These are phyloP conservation scores for Aspergillus ustus DNA, from an alignment of 2,329 filamentous ascomycete species.

Conservation along the genomic window DNA sequence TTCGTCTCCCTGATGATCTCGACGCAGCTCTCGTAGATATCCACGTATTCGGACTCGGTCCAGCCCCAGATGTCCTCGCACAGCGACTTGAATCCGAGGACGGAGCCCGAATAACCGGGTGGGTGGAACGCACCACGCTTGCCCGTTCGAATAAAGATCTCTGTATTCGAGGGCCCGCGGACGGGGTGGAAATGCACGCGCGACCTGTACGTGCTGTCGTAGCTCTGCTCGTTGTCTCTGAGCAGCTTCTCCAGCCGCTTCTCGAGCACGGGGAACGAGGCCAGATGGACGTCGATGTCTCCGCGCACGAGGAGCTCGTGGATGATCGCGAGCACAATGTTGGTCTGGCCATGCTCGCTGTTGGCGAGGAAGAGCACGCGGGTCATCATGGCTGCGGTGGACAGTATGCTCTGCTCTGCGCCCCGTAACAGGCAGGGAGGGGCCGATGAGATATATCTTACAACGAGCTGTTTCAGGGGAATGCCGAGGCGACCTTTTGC, in stretches of 20 bases:
- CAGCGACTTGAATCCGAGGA: constrained; percentile 37
- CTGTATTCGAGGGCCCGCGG: constrained; percentile 36
- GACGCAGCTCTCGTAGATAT: constrained; percentile 44
- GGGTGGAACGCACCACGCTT: constrained; percentile 33
- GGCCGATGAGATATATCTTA: not conserved
- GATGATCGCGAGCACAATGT: constrained; percentile 51
- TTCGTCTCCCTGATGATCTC: constrained; percentile 44
- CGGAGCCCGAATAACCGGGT: constrained; percentile 42
- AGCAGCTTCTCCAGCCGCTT: constrained; percentile 35
- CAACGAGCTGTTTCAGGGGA: not conserved
- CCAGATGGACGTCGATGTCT: constrained; percentile 50
- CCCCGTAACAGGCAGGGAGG: not conserved
- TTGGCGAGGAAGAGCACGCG: constrained; percentile 51
- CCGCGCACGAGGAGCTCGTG: constrained; percentile 46
- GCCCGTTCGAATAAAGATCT: constrained; percentile 38
- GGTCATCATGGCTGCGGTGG: constrained; percentile 1
- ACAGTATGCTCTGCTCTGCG: not conserved
- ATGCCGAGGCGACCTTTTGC: not conserved
- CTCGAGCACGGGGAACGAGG: constrained; percentile 47
- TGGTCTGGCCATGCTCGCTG: constrained; percentile 53
- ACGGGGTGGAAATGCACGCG: constrained; percentile 41
- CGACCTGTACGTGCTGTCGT: constrained; percentile 24
- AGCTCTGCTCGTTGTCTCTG: constrained; percentile 25
- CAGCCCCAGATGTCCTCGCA: constrained; percentile 39
- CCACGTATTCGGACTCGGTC: constrained; percentile 47